phyloP scores from a whole-genome alignment of 768 basidiomycete genomes.

The Mycena kentingensis region DNA sequence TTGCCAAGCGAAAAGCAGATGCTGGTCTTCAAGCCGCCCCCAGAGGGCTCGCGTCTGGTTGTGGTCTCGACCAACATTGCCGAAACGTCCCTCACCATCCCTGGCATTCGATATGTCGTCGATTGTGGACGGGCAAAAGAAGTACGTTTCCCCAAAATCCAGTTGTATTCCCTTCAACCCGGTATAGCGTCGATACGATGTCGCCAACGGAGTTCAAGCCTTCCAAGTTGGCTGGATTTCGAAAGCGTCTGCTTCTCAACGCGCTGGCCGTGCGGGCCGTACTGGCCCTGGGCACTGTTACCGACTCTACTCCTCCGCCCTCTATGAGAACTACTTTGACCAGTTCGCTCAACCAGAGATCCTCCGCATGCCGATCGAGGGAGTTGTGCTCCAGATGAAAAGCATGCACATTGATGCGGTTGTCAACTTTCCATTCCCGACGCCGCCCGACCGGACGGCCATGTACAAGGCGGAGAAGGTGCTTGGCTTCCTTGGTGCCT shows the following conservation, averaged over 20 bases:
- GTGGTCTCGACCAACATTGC: constrained; percentile 96
- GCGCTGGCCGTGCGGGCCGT: constrained; percentile 95
- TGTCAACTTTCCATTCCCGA: constrained; percentile 97
- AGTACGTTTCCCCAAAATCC: constrained; percentile 40
- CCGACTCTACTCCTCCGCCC: constrained; percentile 91
- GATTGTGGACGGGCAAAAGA: constrained; percentile 96
- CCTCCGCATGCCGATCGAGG: constrained; percentile 93
- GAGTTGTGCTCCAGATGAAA: constrained; percentile 98
- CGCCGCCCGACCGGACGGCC: constrained; percentile 79
- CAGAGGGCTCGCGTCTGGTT: constrained; percentile 78
- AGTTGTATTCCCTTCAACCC: not conserved
- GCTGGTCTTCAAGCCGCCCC: constrained; percentile 86
- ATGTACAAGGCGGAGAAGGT: constrained; percentile 82
- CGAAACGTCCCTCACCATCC: constrained; percentile 96
- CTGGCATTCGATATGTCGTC: constrained; percentile 96
- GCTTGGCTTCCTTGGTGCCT: constrained; percentile 80
- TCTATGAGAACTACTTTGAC: constrained; percentile 92
- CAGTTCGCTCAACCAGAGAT: constrained; percentile 90
- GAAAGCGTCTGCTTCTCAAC: constrained; percentile 91
- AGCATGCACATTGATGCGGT: constrained; percentile 97
- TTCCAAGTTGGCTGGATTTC: constrained; percentile 94
- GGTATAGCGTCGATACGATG: constrained; percentile 78
- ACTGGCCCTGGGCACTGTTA: constrained; percentile 99
- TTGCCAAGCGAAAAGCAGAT: constrained; percentile 93
- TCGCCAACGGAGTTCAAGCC: constrained; percentile 79